A percentile compares a stretch with the other conserved stretches of the same genome.
phyloP scores from a whole-genome alignment of 495 filamentous ascomycete species.

The Aspergillus biplanus region DNA sequence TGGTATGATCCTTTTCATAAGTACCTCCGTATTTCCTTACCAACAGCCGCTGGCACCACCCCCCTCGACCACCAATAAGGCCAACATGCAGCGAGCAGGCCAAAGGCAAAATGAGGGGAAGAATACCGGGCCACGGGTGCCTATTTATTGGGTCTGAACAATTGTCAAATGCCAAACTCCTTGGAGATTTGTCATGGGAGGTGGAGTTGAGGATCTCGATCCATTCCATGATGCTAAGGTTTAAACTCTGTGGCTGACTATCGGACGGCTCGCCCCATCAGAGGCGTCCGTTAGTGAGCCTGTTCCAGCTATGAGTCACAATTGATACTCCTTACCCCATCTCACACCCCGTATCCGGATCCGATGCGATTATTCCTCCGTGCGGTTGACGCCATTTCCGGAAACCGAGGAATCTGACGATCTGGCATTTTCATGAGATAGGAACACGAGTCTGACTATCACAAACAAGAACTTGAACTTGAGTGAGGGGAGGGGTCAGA shows the following conservation, averaged over 20 bases:
- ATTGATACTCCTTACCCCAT: neutral
- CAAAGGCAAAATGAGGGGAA: neutral
- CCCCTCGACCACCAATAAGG: neutral
- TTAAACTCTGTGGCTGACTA: neutral
- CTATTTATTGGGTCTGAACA: neutral
- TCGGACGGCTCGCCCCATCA: neutral
- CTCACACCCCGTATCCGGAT: neutral
- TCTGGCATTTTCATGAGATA: neutral
- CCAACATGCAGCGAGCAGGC: neutral
- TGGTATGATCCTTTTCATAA: too few relatives aligned
- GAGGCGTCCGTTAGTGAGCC: neutral
- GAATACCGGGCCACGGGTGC: neutral
- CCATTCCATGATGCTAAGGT: neutral
- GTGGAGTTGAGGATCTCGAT: conserved; percentile 1
- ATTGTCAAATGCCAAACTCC: neutral
- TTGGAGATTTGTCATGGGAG: neutral
- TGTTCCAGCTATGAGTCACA: neutral
- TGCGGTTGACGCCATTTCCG: neutral
- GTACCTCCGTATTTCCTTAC: too few relatives aligned
- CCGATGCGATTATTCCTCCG: neutral
- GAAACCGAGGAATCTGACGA: neutral
- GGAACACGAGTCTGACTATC: neutral
- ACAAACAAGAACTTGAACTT: neutral
- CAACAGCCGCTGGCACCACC: too few relatives aligned
- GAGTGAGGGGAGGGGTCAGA: too few relatives aligned